phyloP scores from a whole-genome alignment of 116 monocot genomes.

The Trichopus zeylanicus region DNA sequence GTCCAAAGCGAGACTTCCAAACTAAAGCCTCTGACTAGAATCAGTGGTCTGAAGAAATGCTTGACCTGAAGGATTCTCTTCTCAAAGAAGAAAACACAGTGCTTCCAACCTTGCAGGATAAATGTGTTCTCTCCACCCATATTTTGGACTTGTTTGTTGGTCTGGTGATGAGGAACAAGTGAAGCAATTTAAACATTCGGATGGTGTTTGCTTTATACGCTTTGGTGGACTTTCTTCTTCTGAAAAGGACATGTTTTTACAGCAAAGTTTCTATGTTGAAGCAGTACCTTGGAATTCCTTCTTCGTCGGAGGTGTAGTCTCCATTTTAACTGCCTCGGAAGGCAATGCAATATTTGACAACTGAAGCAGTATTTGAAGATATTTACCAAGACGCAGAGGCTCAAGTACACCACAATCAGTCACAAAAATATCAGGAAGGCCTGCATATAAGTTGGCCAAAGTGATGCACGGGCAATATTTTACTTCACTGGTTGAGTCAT shows the following conservation, averaged over 20 bases:
- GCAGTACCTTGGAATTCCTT: constrained; percentile 28
- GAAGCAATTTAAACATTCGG: constrained; percentile 41
- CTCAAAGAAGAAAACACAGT: constrained; percentile 49
- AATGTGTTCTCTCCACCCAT: constrained; percentile 92
- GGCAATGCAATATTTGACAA: constrained; percentile 51
- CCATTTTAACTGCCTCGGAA: constrained; percentile 50
- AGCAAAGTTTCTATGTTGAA: constrained; percentile 40
- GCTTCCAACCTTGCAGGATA: constrained; percentile 67
- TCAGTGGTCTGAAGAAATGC: constrained; percentile 51
- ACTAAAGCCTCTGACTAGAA: no score
- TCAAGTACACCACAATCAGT: constrained; percentile 50
- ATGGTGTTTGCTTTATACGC: constrained; percentile 52
- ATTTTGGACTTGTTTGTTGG: constrained; percentile 84
- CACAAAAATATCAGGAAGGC: constrained; percentile 83
- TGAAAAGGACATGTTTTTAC: constrained; percentile 33
- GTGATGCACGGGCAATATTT: constrained; percentile 15
- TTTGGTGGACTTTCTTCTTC: constrained; percentile 48
- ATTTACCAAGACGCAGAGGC: constrained; percentile 41
- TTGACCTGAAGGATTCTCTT: constrained; percentile 47
- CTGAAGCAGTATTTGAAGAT: constrained; percentile 60
- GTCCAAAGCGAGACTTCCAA: not conserved
- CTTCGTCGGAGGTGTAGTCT: constrained; percentile 14
- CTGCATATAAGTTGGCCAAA: constrained; percentile 54
- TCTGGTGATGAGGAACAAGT: constrained; percentile 65
- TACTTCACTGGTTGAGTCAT: constrained; percentile 6